Conservation (phyloP, 2,329 filamentous ascomycete species). For the Neonectria hederae region DNA sequence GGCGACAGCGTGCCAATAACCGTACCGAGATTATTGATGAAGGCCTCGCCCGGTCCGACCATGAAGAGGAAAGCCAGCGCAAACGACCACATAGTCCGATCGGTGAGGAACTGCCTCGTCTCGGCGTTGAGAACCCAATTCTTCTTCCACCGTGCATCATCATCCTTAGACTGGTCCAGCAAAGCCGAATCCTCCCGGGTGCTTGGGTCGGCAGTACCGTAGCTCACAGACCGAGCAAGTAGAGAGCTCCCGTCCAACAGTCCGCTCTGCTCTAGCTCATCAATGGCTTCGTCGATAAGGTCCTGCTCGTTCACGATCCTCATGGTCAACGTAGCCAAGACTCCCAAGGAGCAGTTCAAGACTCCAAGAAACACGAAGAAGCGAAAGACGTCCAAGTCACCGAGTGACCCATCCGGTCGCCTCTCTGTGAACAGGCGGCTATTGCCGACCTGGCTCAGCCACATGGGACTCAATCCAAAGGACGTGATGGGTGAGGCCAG, state of each 20-base stretch:
- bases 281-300: slow-evolving; percentile 88
- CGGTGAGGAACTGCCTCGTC: slow-evolving; percentile 83
- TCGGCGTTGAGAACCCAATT: slow-evolving; percentile 91
- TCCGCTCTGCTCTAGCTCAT: slow-evolving; percentile 90
- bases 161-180: slow-evolving; percentile 53
- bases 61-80: slow-evolving; percentile 92
- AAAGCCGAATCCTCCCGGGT: slow-evolving; percentile 53
- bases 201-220: slow-evolving; percentile 67
- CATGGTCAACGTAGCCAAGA: slow-evolving; percentile 78
- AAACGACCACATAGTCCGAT: slow-evolving; percentile 96
- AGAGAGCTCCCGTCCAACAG: slow-evolving; percentile 79
- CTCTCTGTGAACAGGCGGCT: slow-evolving; percentile 79
- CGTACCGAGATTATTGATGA: slow-evolving; percentile 96
- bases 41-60: slow-evolving; percentile 94
- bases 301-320: slow-evolving; percentile 85
- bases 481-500: slow-evolving; percentile 90
- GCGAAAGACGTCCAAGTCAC: slow-evolving; percentile 78
- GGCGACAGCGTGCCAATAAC: slow-evolving; percentile 87
- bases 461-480: slow-evolving; percentile 94
- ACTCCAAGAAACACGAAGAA: slow-evolving; percentile 88
- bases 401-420: slow-evolving; percentile 68
- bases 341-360: slow-evolving; percentile 74
- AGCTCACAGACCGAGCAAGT: slow-evolving; percentile 68
- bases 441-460: slow-evolving; percentile 89
- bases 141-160: slow-evolving; percentile 75